Base-by-base conservation (phyloP, 495 filamentous ascomycete genomes). In the Penicillium steckii region DNA sequence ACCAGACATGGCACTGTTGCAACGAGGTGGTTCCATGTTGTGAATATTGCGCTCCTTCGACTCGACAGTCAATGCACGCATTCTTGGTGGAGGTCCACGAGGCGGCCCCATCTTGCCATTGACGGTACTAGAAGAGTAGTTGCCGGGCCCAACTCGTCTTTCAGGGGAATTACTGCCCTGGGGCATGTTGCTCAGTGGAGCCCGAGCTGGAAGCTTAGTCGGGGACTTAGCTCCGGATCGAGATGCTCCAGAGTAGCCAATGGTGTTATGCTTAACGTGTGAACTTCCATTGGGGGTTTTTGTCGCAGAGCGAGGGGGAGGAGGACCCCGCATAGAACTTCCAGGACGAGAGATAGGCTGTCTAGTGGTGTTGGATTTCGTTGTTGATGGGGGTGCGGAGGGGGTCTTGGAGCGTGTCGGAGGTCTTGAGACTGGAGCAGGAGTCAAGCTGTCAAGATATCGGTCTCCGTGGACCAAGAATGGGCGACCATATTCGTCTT, bases 381-480 rank as follows among this genome's bases (percentile, higher is more conserved):
- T 59, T 9, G 56, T 55, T 24, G 66, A 68, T 18, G 81, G 73
- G 30, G 82, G 76, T 32, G 78, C 85, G 10, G 83, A 87, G 3
- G 89, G 90, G 1, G 90, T 95, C 70, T 90, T 93, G 9, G 89
- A 89, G 50, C 90, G 79, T 2, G 89, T 80, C 9, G 74, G 80
- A n/a, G 76, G 68, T 61, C 80, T 93, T 4, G 82, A 67, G 21
- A 80, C 76, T 9, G 38, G 38, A 13, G 82, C 78, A 15, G 80
- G 77, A 52, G 87, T 85, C 25, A 95, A 73, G 50, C 85, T 75
- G 55, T 96, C 89, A 37, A 95, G 75, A 62, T 97, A 99, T 57
- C 89, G 79, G 54, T 95, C 86, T 24, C 94, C 94, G 53, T 91
- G 89, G 26, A 99, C 90, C 32, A 93, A 74, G 77, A 97, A 97